phyloP scores from a whole-genome alignment of 2,329 filamentous ascomycete species.

The Chaetomiaceae sp. region DNA sequence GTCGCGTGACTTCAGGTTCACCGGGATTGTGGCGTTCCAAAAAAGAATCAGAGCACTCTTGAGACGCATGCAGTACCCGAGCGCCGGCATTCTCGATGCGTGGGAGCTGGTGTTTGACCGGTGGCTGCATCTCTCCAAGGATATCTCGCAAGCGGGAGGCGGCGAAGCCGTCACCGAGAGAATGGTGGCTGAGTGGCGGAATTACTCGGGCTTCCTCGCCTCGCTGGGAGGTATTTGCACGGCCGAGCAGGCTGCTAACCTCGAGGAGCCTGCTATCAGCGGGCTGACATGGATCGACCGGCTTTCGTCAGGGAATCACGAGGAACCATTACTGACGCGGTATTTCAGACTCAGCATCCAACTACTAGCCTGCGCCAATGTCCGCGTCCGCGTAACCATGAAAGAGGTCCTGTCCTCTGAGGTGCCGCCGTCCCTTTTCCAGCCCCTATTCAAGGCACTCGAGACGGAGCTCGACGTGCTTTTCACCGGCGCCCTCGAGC shows the following conservation, averaged over 20 bases:
- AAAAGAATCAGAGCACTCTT: slow-evolving; percentile 59
- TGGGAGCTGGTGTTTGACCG: slow-evolving; percentile 64
- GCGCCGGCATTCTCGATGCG: slow-evolving; percentile 61
- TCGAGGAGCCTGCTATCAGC: slow-evolving; percentile 55
- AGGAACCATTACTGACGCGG: slow-evolving; percentile 55
- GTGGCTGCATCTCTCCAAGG: slow-evolving; percentile 61
- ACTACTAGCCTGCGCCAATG: slow-evolving; percentile 59
- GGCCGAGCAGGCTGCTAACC: slow-evolving; percentile 51
- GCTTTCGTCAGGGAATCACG: slow-evolving; percentile 53
- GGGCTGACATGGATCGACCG: slow-evolving; percentile 63
- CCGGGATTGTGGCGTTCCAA: slow-evolving; percentile 65
- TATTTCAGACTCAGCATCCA: slow-evolving; percentile 62
- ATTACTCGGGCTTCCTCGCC: slow-evolving; percentile 64
- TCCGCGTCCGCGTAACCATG: slow-evolving; percentile 62
- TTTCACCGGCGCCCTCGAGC: slow-evolving; percentile 53
- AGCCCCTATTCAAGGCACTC: slow-evolving; percentile 60
- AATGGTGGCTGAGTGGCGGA: slow-evolving; percentile 61
- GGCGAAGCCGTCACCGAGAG: slow-evolving; percentile 52
- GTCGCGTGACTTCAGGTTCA: slow-evolving; percentile 61
- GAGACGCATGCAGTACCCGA: slow-evolving; percentile 57
- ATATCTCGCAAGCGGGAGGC: slow-evolving; percentile 50
- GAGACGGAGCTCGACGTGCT: slow-evolving; percentile 61
- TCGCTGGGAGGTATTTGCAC: slow-evolving; percentile 64
- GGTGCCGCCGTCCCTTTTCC: slow-evolving; percentile 57
- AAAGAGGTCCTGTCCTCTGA: slow-evolving; percentile 63